phyloP scores from a whole-genome alignment of 2,329 filamentous ascomycete species.

The Aspergillus sp. region DNA sequence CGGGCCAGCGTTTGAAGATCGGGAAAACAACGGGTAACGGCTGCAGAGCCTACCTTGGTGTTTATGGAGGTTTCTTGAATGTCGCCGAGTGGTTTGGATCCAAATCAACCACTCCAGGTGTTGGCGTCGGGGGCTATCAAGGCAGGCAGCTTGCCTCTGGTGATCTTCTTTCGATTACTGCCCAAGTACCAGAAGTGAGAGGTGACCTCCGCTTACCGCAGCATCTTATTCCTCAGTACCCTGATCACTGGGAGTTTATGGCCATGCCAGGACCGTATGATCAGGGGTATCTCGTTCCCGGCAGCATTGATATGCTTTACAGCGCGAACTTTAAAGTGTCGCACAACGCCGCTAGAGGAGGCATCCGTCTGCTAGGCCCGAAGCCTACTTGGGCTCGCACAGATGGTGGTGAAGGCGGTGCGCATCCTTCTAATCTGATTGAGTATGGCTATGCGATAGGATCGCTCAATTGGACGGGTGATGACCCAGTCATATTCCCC shows the following conservation, averaged over 20 bases:
- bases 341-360: conserved; percentile 62
- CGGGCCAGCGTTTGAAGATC: conserved; percentile 57
- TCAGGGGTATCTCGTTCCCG: conserved; percentile 53
- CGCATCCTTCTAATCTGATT: conserved; percentile 61
- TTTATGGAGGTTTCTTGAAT: conserved; percentile 57
- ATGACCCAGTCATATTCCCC: conserved; percentile 62
- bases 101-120: conserved; percentile 60
- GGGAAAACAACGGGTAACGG: conserved; percentile 56
- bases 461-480: conserved; percentile 62
- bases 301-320: conserved; percentile 61
- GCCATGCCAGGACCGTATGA: conserved; percentile 60
- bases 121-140: conserved; percentile 62
- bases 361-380: conserved; percentile 62
- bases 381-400: conserved; percentile 60
- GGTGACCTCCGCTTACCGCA: conserved; percentile 46
- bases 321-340: conserved; percentile 60
- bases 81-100: conserved; percentile 60
- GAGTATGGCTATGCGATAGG: conserved; percentile 63
- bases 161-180: conserved; percentile 52
- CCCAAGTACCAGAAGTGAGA: conserved; percentile 37
- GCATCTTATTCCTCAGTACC: conserved; percentile 52
- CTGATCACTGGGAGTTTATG: conserved; percentile 54
- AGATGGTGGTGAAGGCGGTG: conserved; percentile 64
- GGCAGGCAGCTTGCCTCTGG: conserved; percentile 57
- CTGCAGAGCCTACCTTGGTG: conserved; percentile 60